Base-by-base conservation (phyloP, 306 rosid genomes). In the Casuarina equisetifolia region DNA sequence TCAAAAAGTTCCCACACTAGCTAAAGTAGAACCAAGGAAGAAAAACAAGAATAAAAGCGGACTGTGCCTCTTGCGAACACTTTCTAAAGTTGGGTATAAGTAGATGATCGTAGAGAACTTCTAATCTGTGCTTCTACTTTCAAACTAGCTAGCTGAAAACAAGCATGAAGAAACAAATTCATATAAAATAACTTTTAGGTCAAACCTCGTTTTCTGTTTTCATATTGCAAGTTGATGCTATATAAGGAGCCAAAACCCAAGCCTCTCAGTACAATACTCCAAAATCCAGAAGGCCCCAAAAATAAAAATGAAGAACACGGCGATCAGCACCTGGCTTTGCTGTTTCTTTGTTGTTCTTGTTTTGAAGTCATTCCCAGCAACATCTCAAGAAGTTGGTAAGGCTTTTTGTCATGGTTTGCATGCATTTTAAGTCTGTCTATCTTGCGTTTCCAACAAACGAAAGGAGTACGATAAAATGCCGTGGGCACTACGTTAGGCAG, bases 331-430 rank as follows among this genome's bases (percentile, higher is more conserved):
- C 48, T 76, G 84, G 67, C 69, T 77, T 72, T 84, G 63, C 82
- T 5, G 77, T 66, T 85, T 78, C 55, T 79, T 86, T 64, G 7
- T 74, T 19, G 58, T 81, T 73, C 69, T 85, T 61, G 58, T 78
- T 74, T 75, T 78, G 74, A 52, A 76, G 5, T 78, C 85, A 35
- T 12, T 38, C 74, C 88, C 77, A 5, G 73, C 78, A 74, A 42
- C 72, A 77, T 79, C 87, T 72, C 50, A 68, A 5, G 95, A 86
- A 86, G 92, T 85, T 69, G 96, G 96, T 90, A 83, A 78, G 85
- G 1, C 55, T 35, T 25, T 11, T 42, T 57, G 16, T 44, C 15
- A 55, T 2, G 1, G 3, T 40, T 64, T n/a, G n/a, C 25, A 12
- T 64, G 44, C 9, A 16, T 38, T 57, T 59, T 44, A 15, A 38